These are phyloP conservation scores for Aspergillus unguis DNA, from an alignment of 2,329 filamentous ascomycete genomes.

Conservation along the genomic window DNA sequence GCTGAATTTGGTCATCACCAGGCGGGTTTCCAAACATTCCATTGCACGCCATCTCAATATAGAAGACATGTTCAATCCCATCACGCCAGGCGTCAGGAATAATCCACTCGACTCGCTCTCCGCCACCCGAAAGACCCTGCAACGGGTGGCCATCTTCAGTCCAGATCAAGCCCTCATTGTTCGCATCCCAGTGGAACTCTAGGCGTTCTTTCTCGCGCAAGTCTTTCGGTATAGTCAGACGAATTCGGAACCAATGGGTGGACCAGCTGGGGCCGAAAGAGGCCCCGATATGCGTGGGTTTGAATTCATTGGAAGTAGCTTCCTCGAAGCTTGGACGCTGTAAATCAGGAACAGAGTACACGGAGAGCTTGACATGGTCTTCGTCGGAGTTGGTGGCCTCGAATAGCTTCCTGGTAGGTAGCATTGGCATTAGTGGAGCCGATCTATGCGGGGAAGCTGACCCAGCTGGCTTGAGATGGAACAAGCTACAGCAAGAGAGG, in stretches of 20 bases:
- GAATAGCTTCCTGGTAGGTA: conserved; percentile 62
- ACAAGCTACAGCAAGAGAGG: not conserved
- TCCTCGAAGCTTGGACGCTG: conserved; percentile 82
- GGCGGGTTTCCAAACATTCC: conserved; percentile 94
- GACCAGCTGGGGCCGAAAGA: conserved; percentile 93
- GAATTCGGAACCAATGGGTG: conserved; percentile 93
- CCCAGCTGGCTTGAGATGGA: not conserved
- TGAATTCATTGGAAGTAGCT: conserved; percentile 72
- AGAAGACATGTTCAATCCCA: conserved; percentile 82
- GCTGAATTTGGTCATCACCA: conserved; percentile 80
- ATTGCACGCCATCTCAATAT: conserved; percentile 98
- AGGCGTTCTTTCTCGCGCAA: conserved; percentile 73
- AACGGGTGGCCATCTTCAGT: conserved; percentile 82
- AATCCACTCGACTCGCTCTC: conserved; percentile 88
- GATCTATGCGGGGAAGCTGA: not conserved
- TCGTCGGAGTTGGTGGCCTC: conserved; percentile 66
- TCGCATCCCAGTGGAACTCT: conserved; percentile 95
- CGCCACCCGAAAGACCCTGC: conserved; percentile 86
- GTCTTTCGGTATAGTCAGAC: conserved; percentile 70
- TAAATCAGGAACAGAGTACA: conserved; percentile 78
- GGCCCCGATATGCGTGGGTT: conserved; percentile 68
- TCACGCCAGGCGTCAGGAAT: conserved; percentile 77
- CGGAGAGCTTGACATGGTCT: conserved; percentile 76
- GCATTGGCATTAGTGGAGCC: not conserved
- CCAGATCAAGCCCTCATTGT: conserved; percentile 94